Percentiles rank a stretch among this genome's conserved stretches.
phyloP scores from a whole-genome alignment of 805 yeast species.

The Saccharomycopsis amapae region DNA sequence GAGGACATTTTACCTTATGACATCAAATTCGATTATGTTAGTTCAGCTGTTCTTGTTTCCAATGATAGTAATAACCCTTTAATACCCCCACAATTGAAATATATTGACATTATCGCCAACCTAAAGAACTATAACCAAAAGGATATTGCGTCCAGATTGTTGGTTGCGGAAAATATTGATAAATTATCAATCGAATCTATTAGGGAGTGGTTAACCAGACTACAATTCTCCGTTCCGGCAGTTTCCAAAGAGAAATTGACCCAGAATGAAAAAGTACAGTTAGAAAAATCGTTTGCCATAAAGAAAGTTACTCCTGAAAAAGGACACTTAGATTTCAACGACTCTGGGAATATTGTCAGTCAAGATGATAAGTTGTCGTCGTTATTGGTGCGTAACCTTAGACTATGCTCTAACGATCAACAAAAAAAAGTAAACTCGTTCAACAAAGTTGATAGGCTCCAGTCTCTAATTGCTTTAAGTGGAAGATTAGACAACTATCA shows the following conservation, averaged over 20 bases:
- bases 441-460: neutral
- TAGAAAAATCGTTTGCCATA: conserved; percentile 6
- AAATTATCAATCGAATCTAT: no score
- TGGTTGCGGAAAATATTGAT: neutral
- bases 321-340: neutral
- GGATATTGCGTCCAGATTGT: neutral
- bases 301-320: neutral
- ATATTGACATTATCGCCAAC: neutral
- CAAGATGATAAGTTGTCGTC: neutral
- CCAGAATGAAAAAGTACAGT: conserved; percentile 13
- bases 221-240: neutral
- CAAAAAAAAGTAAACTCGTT: neutral
- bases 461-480: neutral
- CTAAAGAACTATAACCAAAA: neutral
- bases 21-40: conserved; percentile 8
- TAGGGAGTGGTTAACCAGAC: neutral
- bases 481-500: neutral
- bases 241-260: conserved; percentile 8
- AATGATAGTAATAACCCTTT: neutral
- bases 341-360: neutral
- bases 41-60: neutral
- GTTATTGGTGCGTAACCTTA: neutral
- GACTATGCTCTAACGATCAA: neutral
- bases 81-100: conserved; percentile 1
- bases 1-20: conserved; percentile 6